phyloP scores from a whole-genome alignment of 148 eudicot genomes.

The Arctostaphylos glauca region DNA sequence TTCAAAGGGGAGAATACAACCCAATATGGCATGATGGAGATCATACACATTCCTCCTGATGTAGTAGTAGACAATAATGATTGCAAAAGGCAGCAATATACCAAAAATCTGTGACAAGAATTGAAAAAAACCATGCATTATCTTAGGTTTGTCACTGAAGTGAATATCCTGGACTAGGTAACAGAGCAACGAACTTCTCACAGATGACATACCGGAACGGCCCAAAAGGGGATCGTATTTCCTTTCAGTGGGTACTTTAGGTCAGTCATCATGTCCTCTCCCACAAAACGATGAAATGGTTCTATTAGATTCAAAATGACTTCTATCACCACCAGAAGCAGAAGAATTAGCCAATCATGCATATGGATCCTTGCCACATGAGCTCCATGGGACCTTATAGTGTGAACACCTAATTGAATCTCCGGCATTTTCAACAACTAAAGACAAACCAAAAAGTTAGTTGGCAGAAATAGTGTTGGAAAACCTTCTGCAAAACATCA shows the following conservation, averaged over 20 bases:
- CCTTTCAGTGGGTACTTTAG: constrained; percentile 75
- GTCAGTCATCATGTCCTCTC: constrained; percentile 79
- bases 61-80: constrained; percentile 62
- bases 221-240: constrained; percentile 87
- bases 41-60: constrained; percentile 81
- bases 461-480: neutral
- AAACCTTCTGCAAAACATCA: neutral
- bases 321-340: constrained; percentile 62
- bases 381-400: constrained; percentile 74
- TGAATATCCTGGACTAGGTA: neutral
- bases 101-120: constrained; percentile 57
- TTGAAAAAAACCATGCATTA: neutral
- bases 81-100: constrained; percentile 63
- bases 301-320: constrained; percentile 62
- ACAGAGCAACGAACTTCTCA: neutral
- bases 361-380: constrained; percentile 66
- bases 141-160: neutral
- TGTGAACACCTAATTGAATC: constrained; percentile 54
- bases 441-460: constrained; percentile 4
- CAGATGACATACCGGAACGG: constrained; percentile 64
- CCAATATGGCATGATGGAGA: constrained; percentile 80
- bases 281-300: constrained; percentile 88
- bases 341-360: constrained; percentile 85
- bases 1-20: constrained; percentile 32
- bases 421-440: constrained; percentile 41